Conservation (phyloP, 176 grass and related monocot genomes). For the Triticum urartu region DNA sequence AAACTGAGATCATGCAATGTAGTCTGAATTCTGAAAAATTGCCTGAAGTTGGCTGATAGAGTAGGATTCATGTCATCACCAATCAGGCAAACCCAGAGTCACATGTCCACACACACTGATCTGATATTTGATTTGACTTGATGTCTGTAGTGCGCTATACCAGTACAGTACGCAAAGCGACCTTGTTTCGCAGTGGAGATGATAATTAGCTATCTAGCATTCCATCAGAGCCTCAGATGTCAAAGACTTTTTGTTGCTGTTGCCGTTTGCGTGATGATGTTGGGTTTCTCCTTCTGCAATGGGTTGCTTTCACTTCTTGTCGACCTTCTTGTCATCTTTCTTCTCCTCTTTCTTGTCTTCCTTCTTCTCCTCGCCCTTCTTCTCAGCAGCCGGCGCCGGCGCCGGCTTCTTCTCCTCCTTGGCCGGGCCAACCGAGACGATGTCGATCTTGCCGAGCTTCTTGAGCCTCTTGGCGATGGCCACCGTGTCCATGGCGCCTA, state of each 20-base stretch:
- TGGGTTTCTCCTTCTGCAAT: background rate
- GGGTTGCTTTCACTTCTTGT: conserved; percentile 45
- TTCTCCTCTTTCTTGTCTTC: conserved; percentile 43
- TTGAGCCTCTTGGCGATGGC: conserved; percentile 76
- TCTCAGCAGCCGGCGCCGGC: background rate
- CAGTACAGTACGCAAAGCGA: background rate
- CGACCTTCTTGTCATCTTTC: conserved; percentile 18
- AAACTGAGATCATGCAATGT: background rate
- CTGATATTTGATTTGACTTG: background rate
- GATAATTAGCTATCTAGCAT: background rate
- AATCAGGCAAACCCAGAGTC: background rate
- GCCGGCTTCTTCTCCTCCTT: conserved; percentile 79
- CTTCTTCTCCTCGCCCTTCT: conserved; percentile 42
- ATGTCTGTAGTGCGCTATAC: background rate
- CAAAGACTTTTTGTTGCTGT: background rate
- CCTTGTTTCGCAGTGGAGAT: background rate
- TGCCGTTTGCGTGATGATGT: conserved; percentile 2
- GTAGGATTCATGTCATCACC: too few relatives aligned
- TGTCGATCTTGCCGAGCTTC: conserved; percentile 81
- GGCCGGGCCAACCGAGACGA: conserved; percentile 73
- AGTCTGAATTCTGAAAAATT: too few relatives aligned
- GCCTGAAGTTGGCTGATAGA: background rate
- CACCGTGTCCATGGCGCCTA: conserved; percentile 76
- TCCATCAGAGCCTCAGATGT: background rate
- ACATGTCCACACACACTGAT: background rate